phyloP scores from a whole-genome alignment of 805 yeast genomes.

The Metschnikowia lochheadii region DNA sequence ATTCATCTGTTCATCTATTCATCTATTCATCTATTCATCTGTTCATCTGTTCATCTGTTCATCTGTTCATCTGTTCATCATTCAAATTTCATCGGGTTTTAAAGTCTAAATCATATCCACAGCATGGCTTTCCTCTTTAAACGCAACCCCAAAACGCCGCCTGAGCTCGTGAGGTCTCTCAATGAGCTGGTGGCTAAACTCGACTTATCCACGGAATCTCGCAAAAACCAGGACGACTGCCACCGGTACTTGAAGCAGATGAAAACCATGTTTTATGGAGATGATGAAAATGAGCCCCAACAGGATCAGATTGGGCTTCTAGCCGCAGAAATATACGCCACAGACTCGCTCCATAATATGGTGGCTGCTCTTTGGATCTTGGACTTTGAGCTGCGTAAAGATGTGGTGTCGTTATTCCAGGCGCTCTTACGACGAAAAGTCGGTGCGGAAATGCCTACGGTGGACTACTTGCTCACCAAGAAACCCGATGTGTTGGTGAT shows the following conservation, averaged over 20 bases:
- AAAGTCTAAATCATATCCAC: too few relatives aligned
- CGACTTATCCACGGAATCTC: conserved; percentile 40
- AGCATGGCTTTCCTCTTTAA: conserved; percentile 78
- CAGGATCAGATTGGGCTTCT: conserved; percentile 72
- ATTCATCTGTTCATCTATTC: too few relatives aligned
- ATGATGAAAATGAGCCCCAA: conserved; percentile 57
- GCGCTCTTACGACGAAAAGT: conserved; percentile 74
- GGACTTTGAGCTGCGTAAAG: conserved; percentile 89
- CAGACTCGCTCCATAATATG: conserved; percentile 64
- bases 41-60: too few relatives aligned
- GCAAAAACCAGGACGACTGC: conserved; percentile 68
- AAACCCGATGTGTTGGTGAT: conserved; percentile 56
- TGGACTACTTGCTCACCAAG: conserved; percentile 68
- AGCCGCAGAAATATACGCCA: conserved; percentile 72
- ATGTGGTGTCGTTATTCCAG: conserved; percentile 67
- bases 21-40: too few relatives aligned
- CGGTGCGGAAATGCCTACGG: conserved; percentile 77
- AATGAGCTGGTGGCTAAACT: conserved; percentile 69
- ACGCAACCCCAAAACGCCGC: conserved; percentile 85
- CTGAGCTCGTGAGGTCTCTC: conserved; percentile 72
- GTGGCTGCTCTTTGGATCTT: conserved; percentile 57
- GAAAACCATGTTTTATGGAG: conserved; percentile 64
- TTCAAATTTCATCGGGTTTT: too few relatives aligned
- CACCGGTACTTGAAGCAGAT: conserved; percentile 60
- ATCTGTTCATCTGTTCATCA: too few relatives aligned